Percentiles rank a stretch among this genome's conserved stretches.
These are phyloP conservation scores for Vachellia pachyceras DNA, from an alignment of 306 rosid species.

Conservation along the genomic window DNA sequence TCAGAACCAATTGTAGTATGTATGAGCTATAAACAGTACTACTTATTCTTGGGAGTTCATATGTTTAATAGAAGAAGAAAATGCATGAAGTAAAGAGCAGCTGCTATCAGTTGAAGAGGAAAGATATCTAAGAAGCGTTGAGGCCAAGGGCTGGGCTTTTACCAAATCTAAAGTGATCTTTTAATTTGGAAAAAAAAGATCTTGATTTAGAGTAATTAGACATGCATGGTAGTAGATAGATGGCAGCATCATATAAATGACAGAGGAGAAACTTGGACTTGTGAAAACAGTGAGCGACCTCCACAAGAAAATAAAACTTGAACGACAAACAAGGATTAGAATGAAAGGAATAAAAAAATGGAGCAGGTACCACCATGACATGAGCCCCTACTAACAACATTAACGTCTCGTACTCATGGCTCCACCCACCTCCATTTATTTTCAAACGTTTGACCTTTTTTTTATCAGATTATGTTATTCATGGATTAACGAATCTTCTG, in stretches of 20 bases:
- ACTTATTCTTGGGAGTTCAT: background rate
- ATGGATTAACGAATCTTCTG: background rate
- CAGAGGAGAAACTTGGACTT: slow-evolving; percentile 18
- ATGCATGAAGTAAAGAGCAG: too few species aligned
- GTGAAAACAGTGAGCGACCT: slow-evolving; percentile 14
- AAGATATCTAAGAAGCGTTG: background rate
- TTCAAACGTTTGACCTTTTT: background rate
- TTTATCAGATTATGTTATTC: background rate
- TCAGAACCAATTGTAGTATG: background rate
- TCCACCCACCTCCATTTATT: background rate
- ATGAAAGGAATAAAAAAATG: background rate
- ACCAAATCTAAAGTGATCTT: background rate
- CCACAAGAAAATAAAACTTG: slow-evolving; percentile 10
- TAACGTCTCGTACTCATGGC: background rate
- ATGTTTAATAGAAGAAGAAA: too few species aligned
- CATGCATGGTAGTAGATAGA: slow-evolving; percentile 20
- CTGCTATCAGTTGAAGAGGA: background rate
- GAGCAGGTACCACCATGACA: slow-evolving; percentile 30
- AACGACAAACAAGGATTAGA: slow-evolving; percentile 11
- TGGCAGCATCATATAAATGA: slow-evolving; percentile 27
- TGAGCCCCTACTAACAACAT: background rate
- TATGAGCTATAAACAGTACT: background rate
- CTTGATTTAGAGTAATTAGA: background rate
- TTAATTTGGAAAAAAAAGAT: background rate
- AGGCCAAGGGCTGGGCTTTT: background rate